Percentiles rank a stretch among this genome's conserved stretches.
These are phyloP conservation scores for Blastomyces parvus DNA, from an alignment of 2,329 filamentous ascomycete genomes.

Conservation along the genomic window DNA sequence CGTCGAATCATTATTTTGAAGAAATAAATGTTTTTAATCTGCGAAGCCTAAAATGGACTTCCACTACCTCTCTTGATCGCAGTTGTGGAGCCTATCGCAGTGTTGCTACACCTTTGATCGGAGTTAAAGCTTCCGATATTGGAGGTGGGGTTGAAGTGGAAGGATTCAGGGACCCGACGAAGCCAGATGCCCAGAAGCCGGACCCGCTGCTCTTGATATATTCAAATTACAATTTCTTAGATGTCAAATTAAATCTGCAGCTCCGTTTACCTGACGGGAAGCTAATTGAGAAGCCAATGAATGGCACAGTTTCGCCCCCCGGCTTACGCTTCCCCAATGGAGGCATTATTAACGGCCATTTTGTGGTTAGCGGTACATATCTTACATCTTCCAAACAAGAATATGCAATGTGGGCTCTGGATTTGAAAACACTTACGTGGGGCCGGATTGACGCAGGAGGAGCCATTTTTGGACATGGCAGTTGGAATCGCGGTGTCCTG, in stretches of 20 bases:
- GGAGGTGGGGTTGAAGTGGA: slow-evolving; percentile 33
- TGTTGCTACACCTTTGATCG: slow-evolving; percentile 71
- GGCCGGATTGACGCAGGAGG: slow-evolving; percentile 91
- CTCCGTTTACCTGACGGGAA: slow-evolving; percentile 75
- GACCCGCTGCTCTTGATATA: slow-evolving; percentile 79
- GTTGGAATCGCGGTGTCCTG: slow-evolving; percentile 90
- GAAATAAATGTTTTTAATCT: slow-evolving; percentile 98
- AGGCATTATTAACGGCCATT: slow-evolving; percentile 88
- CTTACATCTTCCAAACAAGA: slow-evolving; percentile 97
- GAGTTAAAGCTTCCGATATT: slow-evolving; percentile 37
- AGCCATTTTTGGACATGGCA: slow-evolving; percentile 89
- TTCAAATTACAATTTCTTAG: slow-evolving; percentile 97
- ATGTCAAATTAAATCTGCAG: slow-evolving; percentile 92
- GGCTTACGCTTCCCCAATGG: slow-evolving; percentile 93
- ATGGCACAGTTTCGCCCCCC: slow-evolving; percentile 70
- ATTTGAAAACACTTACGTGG: slow-evolving; percentile 82
- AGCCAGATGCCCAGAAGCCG: slow-evolving; percentile 19
- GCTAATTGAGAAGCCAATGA: slow-evolving; percentile 78
- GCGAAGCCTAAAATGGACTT: slow-evolving; percentile 89
- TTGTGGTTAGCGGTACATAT: slow-evolving; percentile 95
- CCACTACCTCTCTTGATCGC: slow-evolving; percentile 74
- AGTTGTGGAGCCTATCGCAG: slow-evolving; percentile 95
- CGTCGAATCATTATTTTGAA: slow-evolving; percentile 97
- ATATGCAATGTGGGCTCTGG: slow-evolving; percentile 91
- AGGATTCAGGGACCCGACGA: slow-evolving; percentile 29